These are phyloP conservation scores for Phytophthora sansomeana DNA, from an alignment of 352 stramenopile genomes.

Conservation along the genomic window DNA sequence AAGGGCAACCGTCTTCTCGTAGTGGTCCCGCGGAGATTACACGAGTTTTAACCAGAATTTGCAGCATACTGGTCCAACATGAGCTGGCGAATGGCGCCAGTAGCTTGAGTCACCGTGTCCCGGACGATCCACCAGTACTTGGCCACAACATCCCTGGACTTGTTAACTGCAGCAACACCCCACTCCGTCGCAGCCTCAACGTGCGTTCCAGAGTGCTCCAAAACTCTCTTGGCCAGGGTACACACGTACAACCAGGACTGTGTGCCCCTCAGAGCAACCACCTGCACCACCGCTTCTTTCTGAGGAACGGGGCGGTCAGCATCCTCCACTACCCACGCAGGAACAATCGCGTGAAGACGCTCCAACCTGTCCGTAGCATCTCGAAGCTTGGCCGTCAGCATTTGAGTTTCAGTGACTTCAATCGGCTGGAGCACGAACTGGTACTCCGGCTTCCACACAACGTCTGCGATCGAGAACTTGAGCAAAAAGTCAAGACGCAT, in stretches of 20 bases:
- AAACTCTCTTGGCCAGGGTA: conserved; percentile 6
- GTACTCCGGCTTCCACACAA: conserved; percentile 40
- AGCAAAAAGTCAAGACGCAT: conserved; percentile 35
- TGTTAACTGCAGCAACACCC: conserved; percentile 1
- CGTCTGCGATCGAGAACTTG: conserved; percentile 34
- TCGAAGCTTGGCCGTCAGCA: conserved; percentile 32
- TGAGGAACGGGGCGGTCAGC: not conserved
- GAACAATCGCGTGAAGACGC: conserved; percentile 35
- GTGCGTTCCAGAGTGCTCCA: conserved; percentile 19
- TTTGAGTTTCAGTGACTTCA: conserved; percentile 37
- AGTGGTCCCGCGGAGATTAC: not conserved
- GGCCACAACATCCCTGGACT: not conserved
- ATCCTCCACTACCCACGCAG: conserved; percentile 24
- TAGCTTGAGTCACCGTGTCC: conserved; percentile 5
- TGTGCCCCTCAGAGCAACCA: conserved; percentile 24
- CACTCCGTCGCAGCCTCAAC: conserved; percentile 12
- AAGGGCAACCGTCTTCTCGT: not conserved
- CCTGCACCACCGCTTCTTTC: conserved; percentile 21
- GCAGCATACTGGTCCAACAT: conserved; percentile 17
- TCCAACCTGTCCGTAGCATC: conserved; percentile 37
- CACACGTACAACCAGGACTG: conserved; percentile 33
- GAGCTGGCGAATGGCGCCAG: conserved; percentile 7
- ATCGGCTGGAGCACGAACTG: conserved; percentile 40
- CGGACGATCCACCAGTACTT: conserved; percentile 23
- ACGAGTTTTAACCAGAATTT: not conserved